These are phyloP conservation scores for Trichophyton equinum DNA, from an alignment of 2,329 filamentous ascomycete species.

Conservation along the genomic window DNA sequence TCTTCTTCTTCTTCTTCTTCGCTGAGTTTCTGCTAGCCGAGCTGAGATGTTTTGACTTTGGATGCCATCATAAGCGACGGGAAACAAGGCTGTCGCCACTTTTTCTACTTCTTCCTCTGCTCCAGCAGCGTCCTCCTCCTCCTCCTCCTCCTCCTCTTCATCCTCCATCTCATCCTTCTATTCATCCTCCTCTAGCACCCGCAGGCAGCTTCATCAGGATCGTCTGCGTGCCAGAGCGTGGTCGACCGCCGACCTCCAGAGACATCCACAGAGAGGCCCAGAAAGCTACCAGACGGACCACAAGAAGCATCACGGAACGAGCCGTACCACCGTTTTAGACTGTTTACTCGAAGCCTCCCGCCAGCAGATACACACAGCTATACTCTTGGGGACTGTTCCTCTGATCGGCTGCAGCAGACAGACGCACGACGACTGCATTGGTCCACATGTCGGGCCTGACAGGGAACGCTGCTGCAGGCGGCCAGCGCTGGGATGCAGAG, in stretches of 20 bases:
- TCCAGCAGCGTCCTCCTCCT: not conserved
- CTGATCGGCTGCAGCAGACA: no score
- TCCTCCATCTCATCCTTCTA: not conserved
- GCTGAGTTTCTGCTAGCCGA: not conserved
- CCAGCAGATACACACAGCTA: no score
- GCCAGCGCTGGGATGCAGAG: constrained; percentile 29
- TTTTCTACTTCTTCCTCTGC: not conserved
- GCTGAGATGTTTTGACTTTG: not conserved
- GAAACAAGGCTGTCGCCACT: not conserved
- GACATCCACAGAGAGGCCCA: not conserved
- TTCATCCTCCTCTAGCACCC: not conserved
- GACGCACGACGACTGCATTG: not conserved
- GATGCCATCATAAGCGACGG: not conserved
- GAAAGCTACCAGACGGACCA: not conserved
- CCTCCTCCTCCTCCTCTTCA: not conserved
- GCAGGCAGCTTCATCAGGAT: not conserved
- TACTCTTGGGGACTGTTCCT: no score
- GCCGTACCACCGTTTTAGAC: not conserved
- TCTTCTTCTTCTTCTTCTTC: not conserved
- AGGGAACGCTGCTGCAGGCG: constrained; percentile 8
- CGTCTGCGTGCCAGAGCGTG: not conserved
- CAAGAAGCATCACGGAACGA: not conserved
- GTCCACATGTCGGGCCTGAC: not conserved
- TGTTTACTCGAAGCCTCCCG: not conserved
- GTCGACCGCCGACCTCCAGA: not conserved